Evolutionary conservation across 2,329 filamentous ascomycete species (phyloP).

Genomic region (Colletotrichum chlorophyti): DNA sequence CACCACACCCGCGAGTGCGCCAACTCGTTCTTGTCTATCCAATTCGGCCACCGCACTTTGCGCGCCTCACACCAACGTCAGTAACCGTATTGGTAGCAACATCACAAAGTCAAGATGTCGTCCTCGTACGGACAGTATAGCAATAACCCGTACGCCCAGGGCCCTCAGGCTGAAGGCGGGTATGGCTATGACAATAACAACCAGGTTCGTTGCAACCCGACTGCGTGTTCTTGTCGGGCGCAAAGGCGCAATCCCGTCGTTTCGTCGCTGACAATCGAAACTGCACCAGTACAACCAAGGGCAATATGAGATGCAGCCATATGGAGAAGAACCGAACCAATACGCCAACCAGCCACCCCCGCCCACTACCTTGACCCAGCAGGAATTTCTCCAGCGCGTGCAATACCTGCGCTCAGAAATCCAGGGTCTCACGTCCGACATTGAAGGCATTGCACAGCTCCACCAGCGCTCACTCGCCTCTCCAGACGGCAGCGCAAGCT

Average conservation of each 20-base stretch:
- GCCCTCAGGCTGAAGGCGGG: conserved; percentile 53
- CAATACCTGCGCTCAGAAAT: conserved; percentile 73
- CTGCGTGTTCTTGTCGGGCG: background rate
- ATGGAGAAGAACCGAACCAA: conserved; percentile 43
- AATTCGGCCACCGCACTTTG: background rate
- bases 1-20: conserved; percentile 11
- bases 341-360: conserved; percentile 31
- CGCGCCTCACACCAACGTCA: conserved; percentile 3
- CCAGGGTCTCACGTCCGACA: conserved; percentile 67
- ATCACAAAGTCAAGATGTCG: conserved; percentile 59
- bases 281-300: conserved; percentile 40
- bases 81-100: background rate
- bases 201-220: conserved; percentile 45
- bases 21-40: background rate
- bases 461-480: conserved; percentile 76
- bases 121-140: conserved; percentile 67
- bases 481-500: conserved; percentile 61
- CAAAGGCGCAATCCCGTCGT: background rate
- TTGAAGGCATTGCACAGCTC: conserved; percentile 71
- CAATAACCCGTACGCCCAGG: conserved; percentile 69
- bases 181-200: conserved; percentile 45
- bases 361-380: conserved; percentile 56
- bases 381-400: conserved; percentile 74
- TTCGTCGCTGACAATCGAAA: background rate
- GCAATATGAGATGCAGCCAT: conserved; percentile 63